phyloP scores from a whole-genome alignment of 164 flowering plant species.

The Magnolia officinalis region DNA sequence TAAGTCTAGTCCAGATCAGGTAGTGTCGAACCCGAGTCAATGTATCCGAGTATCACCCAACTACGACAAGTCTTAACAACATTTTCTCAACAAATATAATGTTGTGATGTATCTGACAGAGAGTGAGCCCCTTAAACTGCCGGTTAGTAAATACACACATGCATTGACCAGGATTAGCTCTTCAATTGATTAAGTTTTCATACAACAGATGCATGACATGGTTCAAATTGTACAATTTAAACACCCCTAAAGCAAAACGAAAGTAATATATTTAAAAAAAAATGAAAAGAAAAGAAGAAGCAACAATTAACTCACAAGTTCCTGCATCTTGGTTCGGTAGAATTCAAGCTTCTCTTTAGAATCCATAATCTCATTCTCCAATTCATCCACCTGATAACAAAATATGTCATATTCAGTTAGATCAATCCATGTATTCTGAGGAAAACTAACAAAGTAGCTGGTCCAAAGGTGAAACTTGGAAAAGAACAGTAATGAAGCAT shows the following conservation, averaged over 20 bases:
- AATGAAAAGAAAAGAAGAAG: background rate
- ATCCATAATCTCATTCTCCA: constrained; percentile 83
- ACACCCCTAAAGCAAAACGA: no score
- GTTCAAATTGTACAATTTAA: no score
- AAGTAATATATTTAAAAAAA: background rate
- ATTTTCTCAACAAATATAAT: background rate
- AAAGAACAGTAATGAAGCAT: background rate
- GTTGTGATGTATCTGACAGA: background rate
- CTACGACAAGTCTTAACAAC: background rate
- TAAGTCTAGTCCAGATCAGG: no score
- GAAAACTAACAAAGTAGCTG: background rate
- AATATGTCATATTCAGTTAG: constrained; percentile 1
- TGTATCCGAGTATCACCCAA: no score
- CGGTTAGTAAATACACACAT: background rate
- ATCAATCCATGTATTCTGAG: background rate
- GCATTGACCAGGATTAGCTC: background rate
- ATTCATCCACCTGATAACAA: constrained; percentile 60
- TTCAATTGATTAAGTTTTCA: background rate
- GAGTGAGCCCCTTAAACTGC: background rate
- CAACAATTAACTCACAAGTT: constrained; percentile 65
- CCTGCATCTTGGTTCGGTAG: constrained; percentile 87
- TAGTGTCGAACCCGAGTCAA: no score
- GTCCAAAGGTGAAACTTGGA: background rate
- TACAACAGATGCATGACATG: background rate
- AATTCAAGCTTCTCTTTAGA: constrained; percentile 80